Conservation (phyloP, 345 rosid genomes). For the Dimocarpus longan region DNA sequence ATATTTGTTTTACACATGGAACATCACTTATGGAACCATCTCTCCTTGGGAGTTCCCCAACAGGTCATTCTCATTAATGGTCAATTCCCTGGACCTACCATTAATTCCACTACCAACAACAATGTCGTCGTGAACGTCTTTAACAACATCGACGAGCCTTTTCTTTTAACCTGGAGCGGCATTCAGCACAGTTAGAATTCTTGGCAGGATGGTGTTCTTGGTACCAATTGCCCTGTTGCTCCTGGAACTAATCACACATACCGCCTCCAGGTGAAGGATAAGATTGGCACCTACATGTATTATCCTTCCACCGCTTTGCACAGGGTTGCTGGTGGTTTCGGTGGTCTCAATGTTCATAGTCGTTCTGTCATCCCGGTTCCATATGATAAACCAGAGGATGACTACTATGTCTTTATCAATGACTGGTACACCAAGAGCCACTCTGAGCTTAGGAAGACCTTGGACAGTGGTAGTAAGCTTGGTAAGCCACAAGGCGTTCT, state of each 20-base stretch:
- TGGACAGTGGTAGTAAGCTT: slow-evolving; percentile 58
- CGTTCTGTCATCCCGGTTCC: slow-evolving; percentile 77
- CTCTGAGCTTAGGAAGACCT: slow-evolving; percentile 40
- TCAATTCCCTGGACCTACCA: slow-evolving; percentile 76
- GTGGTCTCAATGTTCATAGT: slow-evolving; percentile 73
- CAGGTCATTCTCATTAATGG: slow-evolving; percentile 72
- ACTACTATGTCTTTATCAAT: slow-evolving; percentile 53
- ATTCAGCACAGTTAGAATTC: slow-evolving; percentile 84
- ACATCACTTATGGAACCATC: slow-evolving; percentile 62
- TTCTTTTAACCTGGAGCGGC: slow-evolving; percentile 69
- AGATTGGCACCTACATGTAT: slow-evolving; percentile 76
- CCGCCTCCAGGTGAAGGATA: slow-evolving; percentile 84
- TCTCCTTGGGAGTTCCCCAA: slow-evolving; percentile 68
- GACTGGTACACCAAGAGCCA: slow-evolving; percentile 72
- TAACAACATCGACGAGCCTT: slow-evolving; percentile 74
- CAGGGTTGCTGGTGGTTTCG: slow-evolving; percentile 68
- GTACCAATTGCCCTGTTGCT: slow-evolving; percentile 73
- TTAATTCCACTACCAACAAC: slow-evolving; percentile 75
- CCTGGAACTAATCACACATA: slow-evolving; percentile 76
- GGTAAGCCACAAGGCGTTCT: slow-evolving; percentile 61
- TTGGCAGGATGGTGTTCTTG: slow-evolving; percentile 73
- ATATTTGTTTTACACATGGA: slow-evolving; percentile 61
- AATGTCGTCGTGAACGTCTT: slow-evolving; percentile 70
- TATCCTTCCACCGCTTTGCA: slow-evolving; percentile 59
- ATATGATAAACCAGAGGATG: slow-evolving; percentile 69